Conservation (phyloP, 139 green algal genomes). For the Volvox reticuliferus region DNA sequence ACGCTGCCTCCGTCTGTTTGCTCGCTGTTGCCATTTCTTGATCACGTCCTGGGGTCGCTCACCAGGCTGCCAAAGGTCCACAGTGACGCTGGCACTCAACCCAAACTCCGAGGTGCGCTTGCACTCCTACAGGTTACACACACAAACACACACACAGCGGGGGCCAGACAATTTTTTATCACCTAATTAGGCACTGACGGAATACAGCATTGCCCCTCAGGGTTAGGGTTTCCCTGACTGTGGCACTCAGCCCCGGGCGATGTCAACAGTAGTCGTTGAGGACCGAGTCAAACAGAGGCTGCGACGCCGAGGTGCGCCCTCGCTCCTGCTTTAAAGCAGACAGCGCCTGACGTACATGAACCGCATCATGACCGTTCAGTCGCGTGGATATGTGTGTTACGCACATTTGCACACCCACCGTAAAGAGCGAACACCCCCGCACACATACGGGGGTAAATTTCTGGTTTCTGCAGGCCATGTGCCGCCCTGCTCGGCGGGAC, state of each 20-base stretch:
- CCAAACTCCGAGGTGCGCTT: background rate
- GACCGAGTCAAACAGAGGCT: too few relatives aligned
- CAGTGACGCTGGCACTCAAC: background rate
- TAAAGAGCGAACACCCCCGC: background rate
- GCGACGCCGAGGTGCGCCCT: too few relatives aligned
- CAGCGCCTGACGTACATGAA: too few relatives aligned
- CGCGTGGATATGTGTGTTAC: too few relatives aligned
- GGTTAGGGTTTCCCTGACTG: too few relatives aligned
- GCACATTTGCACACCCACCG: background rate
- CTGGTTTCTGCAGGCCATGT: background rate
- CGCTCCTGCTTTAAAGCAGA: too few relatives aligned
- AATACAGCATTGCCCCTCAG: too few relatives aligned
- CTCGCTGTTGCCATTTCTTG: background rate
- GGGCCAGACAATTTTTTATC: background rate
- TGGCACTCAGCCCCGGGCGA: too few relatives aligned
- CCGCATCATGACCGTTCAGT: too few relatives aligned
- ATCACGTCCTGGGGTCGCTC: background rate
- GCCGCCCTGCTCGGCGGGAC: background rate
- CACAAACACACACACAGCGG: background rate
- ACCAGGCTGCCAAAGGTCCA: conserved; percentile 39
- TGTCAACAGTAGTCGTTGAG: too few relatives aligned
- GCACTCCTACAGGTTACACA: conserved; percentile 15
- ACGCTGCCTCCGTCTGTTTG: conserved; percentile 1
- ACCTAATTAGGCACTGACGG: background rate
- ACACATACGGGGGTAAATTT: background rate